phyloP scores from a whole-genome alignment of 306 rosid species.

The Cyamopsis tetragonoloba region DNA sequence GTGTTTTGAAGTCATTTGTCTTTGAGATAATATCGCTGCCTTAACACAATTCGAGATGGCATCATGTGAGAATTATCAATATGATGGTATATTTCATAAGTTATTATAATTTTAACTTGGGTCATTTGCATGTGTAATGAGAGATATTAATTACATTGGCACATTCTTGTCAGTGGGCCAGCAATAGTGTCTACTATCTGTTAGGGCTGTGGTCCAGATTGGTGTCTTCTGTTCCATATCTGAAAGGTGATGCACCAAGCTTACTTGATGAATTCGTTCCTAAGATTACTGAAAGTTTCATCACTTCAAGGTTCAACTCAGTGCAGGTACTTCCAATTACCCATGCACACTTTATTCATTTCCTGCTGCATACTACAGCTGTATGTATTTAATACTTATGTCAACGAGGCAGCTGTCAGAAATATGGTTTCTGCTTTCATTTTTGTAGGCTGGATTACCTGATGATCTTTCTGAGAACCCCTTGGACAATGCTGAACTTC shows the following conservation, averaged over 20 bases:
- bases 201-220: constrained; percentile 98
- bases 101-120: constrained; percentile 7
- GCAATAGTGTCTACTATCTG: constrained; percentile 97
- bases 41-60: constrained; percentile 4
- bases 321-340: constrained; percentile 68
- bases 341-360: constrained; percentile 24
- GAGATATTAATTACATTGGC: constrained; percentile 36
- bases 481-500: constrained; percentile 93
- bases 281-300: constrained; percentile 90
- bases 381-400: neutral
- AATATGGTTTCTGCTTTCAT: constrained; percentile 24
- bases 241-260: constrained; percentile 99
- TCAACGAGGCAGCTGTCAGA: constrained; percentile 10
- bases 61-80: constrained; percentile 12
- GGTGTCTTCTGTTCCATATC: constrained; percentile 96
- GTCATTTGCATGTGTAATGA: constrained; percentile 20
- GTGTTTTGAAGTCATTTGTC: neutral
- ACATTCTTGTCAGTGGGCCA: constrained; percentile 81
- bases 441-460: constrained; percentile 69
- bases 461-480: constrained; percentile 99
- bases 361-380: constrained; percentile 7
- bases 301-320: constrained; percentile 89
- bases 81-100: neutral
- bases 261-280: constrained; percentile 98
- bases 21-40: neutral